Evolutionary conservation across 2,329 filamentous ascomycete genomes (phyloP), one percentile per base, ranked within the genome.

Genomic region (Neofusicoccum parvum): DNA sequence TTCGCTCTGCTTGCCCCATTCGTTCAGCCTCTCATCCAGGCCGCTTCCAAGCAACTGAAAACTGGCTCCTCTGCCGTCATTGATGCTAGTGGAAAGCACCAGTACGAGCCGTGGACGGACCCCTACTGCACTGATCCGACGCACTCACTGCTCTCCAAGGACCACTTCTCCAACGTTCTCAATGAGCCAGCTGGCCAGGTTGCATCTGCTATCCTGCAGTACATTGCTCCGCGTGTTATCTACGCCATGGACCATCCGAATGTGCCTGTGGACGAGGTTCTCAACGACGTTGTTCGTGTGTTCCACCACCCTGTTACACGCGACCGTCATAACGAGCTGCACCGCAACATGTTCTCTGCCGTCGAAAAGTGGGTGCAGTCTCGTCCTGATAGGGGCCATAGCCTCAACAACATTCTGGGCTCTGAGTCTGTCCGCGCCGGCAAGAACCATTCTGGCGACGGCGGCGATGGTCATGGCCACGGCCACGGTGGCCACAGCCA

Each of bases 221-320:
- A 96, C 72, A 87, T 91, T 37, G 92, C 93, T 1, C 94, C 94
- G 1, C 91, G 94, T 39, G 81, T 98, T 54, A 84, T 99, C 20
- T 96, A 94, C 74, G 94, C 94, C 3, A 98, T 94, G 92, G 92
- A 98, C 69, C 91, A 98, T 75, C 87, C 90, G 2, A 88, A 90
- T 49, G 88, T 97, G 0, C 87, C 92, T 0, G 90, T 95, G 3
- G 87, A 96, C 43, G 91, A 96, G 77, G 90, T 98, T 0, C 83
- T 94, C 68, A 83, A 92, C 68, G 94, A 98, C 70, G 87, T 96
- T 46, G 81, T 93, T 53, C 87, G 87, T 27, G 88, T 92, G 11
- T 96, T 98, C 81, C 95, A 99, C 76, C 95, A 99, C 75, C 95
- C 95, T 1, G 90, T 91, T 6, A 82, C 92, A 36, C 89, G 94